phyloP scores from a whole-genome alignment of 2,329 filamentous ascomycete genomes.

The Xylaria sp. region DNA sequence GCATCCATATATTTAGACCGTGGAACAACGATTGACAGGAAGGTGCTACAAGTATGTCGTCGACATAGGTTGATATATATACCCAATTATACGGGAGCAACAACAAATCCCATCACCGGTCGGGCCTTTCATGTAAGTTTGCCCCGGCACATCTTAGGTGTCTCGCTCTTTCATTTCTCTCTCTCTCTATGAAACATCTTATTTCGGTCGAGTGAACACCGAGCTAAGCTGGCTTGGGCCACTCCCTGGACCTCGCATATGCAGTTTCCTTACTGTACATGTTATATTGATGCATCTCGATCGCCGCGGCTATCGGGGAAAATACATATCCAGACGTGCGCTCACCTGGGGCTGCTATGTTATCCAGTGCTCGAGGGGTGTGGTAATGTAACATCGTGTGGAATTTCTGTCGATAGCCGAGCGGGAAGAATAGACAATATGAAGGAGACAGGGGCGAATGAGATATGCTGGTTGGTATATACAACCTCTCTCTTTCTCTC shows the following conservation, averaged over 20 bases:
- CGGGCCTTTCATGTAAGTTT: not conserved
- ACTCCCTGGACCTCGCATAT: not conserved
- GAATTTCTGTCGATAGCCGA: constrained; percentile 29
- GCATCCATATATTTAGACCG: not conserved
- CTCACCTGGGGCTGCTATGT: not conserved
- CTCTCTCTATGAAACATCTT: not conserved
- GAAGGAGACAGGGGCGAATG: not conserved
- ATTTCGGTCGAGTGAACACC: not conserved
- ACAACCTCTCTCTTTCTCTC: constrained; percentile 3
- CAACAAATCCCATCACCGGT: not conserved
- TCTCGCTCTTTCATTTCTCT: not conserved
- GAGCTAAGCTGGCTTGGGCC: not conserved
- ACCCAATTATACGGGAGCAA: not conserved
- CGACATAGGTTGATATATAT: not conserved
- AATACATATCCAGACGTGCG: not conserved
- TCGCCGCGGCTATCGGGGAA: not conserved
- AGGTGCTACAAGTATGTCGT: not conserved
- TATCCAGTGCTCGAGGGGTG: constrained; percentile 4
- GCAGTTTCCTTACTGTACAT: not conserved
- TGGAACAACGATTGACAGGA: not conserved
- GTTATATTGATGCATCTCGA: not conserved
- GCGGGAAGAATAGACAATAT: constrained; percentile 19
- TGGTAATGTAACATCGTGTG: constrained; percentile 23
- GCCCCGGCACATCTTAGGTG: not conserved
- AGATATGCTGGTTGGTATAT: constrained; percentile 17